Conservation (phyloP, 148 eudicot species). For the Bassia scoparia region DNA sequence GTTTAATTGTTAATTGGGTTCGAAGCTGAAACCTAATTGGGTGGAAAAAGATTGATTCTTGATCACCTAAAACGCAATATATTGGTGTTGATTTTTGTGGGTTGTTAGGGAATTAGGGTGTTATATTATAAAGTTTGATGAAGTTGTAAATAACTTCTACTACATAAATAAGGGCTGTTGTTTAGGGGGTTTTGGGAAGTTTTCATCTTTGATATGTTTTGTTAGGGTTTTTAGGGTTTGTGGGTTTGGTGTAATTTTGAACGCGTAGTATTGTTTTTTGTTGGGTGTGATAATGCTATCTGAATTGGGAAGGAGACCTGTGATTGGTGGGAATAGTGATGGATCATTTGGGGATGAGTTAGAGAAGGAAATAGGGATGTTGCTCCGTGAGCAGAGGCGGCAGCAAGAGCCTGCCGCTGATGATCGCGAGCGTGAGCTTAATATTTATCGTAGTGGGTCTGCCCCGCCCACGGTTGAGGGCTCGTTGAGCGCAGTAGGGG, state of each 20-base stretch:
- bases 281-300: conserved; percentile 45
- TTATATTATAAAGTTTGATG: background rate
- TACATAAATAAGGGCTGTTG: background rate
- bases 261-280: background rate
- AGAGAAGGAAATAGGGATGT: conserved; percentile 71
- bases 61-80: conserved; percentile 14
- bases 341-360: conserved; percentile 81
- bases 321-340: conserved; percentile 52
- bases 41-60: conserved; percentile 19
- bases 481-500: conserved; percentile 81
- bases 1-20: conserved; percentile 10
- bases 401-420: conserved; percentile 45
- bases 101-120: conserved; percentile 4
- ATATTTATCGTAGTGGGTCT: conserved; percentile 86
- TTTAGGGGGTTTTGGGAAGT: conserved; percentile 12
- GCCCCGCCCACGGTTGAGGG: conserved; percentile 99
- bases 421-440: conserved; percentile 75
- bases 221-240: conserved; percentile 39
- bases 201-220: conserved; percentile 10
- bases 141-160: conserved; percentile 17
- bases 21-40: conserved; percentile 16
- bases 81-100: background rate
- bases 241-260: conserved; percentile 6
- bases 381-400: conserved; percentile 64
- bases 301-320: conserved; percentile 62